These are phyloP conservation scores for Pseudocohnilembus persalinus DNA, from an alignment of 169 alveolate genomes.

Conservation along the genomic window DNA sequence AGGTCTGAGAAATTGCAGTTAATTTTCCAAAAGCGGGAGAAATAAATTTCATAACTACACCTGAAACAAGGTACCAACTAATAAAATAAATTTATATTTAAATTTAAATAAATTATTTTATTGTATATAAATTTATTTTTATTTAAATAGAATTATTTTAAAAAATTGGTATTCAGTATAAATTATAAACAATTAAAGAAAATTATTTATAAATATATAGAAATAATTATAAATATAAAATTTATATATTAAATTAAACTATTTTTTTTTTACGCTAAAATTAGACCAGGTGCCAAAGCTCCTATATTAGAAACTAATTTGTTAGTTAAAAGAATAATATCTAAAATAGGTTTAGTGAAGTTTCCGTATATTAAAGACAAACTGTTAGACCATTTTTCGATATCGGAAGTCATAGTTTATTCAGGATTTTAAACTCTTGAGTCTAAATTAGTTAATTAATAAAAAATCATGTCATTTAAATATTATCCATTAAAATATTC, in stretches of 20 bases:
- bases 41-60: slow-evolving; percentile 60
- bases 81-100: not conserved
- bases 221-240: too few species aligned
- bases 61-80: slow-evolving; percentile 76
- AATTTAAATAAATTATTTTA: not conserved
- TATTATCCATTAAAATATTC: slow-evolving; percentile 62
- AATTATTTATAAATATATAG: too few species aligned
- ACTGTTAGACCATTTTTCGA: slow-evolving; percentile 77
- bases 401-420: slow-evolving; percentile 74
- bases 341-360: slow-evolving; percentile 82
- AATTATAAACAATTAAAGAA: too few species aligned
- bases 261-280: slow-evolving; percentile 27
- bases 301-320: slow-evolving; percentile 77
- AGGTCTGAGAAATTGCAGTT: slow-evolving; percentile 71
- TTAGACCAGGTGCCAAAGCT: slow-evolving; percentile 78
- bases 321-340: slow-evolving; percentile 76
- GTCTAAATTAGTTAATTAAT: slow-evolving; percentile 77
- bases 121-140: not conserved
- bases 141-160: too few species aligned
- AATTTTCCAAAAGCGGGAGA: slow-evolving; percentile 85
- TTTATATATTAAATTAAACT: too few species aligned
- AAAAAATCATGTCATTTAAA: slow-evolving; percentile 73
- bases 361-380: slow-evolving; percentile 71
- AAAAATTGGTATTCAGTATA: too few species aligned
- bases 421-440: slow-evolving; percentile 82